These are phyloP conservation scores for Fusarium algeriense DNA, from an alignment of 2,329 filamentous ascomycete genomes.

Conservation along the genomic window DNA sequence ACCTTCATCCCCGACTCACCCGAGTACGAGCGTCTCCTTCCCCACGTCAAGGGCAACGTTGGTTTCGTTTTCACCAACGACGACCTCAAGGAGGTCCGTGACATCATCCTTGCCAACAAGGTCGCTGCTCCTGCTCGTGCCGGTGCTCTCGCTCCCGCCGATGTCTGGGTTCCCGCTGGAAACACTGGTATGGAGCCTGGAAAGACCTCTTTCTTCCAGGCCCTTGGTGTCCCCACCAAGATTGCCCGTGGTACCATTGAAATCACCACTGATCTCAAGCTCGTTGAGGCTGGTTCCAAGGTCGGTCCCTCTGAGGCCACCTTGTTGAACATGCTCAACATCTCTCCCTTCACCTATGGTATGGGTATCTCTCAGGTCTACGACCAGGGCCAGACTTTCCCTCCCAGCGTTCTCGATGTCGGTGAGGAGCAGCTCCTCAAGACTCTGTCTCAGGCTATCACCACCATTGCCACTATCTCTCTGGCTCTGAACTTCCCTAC, in stretches of 20 bases:
- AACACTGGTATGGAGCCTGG: conserved; percentile 99
- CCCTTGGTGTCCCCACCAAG: conserved; percentile 99
- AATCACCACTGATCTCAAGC: conserved; percentile 98
- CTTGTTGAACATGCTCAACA: conserved; percentile 99
- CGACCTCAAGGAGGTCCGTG: conserved; percentile 91
- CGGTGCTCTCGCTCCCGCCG: conserved; percentile 91
- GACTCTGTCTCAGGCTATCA: conserved; percentile 83
- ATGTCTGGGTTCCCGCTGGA: conserved; percentile 96
- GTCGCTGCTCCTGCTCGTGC: conserved; percentile 98
- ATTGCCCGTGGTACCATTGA: conserved; percentile 99
- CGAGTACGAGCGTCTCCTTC: conserved; percentile 98
- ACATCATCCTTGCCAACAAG: conserved; percentile 96
- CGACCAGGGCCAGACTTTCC: conserved; percentile 95
- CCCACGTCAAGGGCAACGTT: conserved; percentile 96
- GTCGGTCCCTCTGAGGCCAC: conserved; percentile 99
- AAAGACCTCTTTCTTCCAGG: conserved; percentile 99
- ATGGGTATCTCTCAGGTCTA: conserved; percentile 97
- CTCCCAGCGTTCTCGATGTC: conserved; percentile 88
- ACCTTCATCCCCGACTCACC: conserved; percentile 90
- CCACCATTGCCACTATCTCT: conserved; percentile 89
- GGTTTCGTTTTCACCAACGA: conserved; percentile 99
- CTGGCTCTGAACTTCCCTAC: conserved; percentile 96
- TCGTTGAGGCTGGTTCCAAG: conserved; percentile 91
- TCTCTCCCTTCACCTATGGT: conserved; percentile 99
- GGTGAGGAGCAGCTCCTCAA: conserved; percentile 93